Evolutionary conservation across 2,329 filamentous ascomycete genomes (phyloP).

Genomic region (Venturiaceae sp.): DNA sequence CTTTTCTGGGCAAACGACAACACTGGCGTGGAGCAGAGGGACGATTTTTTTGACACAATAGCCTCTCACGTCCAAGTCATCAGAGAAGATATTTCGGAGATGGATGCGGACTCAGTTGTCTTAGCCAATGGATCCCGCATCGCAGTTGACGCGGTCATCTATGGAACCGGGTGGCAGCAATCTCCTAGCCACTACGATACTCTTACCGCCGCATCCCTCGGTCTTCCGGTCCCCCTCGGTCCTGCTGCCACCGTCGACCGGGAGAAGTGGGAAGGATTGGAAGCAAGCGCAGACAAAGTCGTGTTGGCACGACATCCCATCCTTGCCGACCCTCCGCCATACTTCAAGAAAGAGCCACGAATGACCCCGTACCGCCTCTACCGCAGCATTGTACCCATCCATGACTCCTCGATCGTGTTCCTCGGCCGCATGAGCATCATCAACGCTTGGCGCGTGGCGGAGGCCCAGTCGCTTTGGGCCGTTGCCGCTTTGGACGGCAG

Average conservation of each 20-base stretch:
- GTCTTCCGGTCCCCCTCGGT: not conserved
- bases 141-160: not conserved
- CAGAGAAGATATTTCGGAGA: not conserved
- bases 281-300: not conserved
- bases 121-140: not conserved
- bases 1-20: not conserved
- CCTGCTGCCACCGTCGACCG: too few species aligned
- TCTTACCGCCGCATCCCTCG: not conserved
- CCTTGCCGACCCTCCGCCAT: not conserved
- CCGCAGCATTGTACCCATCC: not conserved
- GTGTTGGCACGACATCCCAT: not conserved
- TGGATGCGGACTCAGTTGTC: not conserved
- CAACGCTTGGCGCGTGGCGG: not conserved
- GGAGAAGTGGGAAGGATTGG: not conserved
- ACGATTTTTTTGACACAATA: not conserved
- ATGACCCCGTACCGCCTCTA: not conserved
- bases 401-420: not conserved
- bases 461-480: not conserved
- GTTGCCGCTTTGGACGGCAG: not conserved
- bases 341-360: not conserved
- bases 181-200: constrained; percentile 23
- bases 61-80: not conserved
- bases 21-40: not conserved
- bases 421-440: not conserved
- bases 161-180: not conserved